Evolutionary conservation across 179 eudicot species (phyloP).

Genomic region (Amaranthus tricolor): DNA sequence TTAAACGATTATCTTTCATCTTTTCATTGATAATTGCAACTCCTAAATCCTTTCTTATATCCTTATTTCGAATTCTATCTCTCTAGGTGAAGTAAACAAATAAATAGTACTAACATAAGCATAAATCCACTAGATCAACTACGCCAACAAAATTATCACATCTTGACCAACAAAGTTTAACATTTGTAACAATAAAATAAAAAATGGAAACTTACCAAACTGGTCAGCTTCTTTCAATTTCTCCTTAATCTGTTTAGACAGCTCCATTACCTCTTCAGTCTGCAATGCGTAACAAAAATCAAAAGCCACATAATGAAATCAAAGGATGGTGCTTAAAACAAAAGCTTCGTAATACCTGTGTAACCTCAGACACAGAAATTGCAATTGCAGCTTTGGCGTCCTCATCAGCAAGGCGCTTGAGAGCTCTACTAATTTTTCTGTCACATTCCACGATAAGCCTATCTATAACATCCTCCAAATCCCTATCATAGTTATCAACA

Average conservation of each 20-base stretch:
- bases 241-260: constrained; percentile 78
- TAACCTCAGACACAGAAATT: constrained; percentile 88
- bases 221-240: constrained; percentile 80
- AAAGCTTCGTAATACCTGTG: constrained; percentile 50
- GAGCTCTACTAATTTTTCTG: constrained; percentile 85
- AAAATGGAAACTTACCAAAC: constrained; percentile 45
- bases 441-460: constrained; percentile 95
- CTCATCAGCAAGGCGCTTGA: constrained; percentile 90
- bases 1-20: too few relatives aligned
- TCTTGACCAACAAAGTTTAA: too few relatives aligned
- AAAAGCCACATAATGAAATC: neutral
- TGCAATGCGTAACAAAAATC: constrained; percentile 27
- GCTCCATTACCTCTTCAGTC: constrained; percentile 70
- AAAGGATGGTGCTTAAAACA: neutral
- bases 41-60: too few relatives aligned
- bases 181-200: neutral
- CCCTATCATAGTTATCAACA: constrained; percentile 73
- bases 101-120: too few relatives aligned
- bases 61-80: neutral
- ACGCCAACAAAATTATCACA: too few relatives aligned
- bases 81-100: neutral
- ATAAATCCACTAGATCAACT: too few relatives aligned
- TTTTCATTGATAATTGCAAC: too few relatives aligned
- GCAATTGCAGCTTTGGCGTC: constrained; percentile 99
- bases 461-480: constrained; percentile 91